Percentiles rank a stretch among this genome's conserved stretches.
These are phyloP conservation scores for Cudoniella acicularis DNA, from an alignment of 495 filamentous ascomycete species.

Conservation along the genomic window DNA sequence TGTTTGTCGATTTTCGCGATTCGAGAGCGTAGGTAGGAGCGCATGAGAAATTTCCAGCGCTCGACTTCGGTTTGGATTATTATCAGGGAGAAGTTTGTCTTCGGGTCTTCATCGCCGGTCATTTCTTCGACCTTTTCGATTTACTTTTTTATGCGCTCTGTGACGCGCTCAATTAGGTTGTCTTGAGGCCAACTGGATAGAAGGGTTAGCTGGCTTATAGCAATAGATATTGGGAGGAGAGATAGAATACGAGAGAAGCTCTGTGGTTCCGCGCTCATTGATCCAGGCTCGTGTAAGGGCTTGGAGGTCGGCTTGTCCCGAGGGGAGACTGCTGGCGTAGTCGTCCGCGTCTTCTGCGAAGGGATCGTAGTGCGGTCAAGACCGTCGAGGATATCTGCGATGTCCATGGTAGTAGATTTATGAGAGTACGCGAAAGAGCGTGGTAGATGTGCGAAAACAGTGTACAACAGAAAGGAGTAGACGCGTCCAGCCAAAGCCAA, in stretches of 20 bases:
- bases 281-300: conserved; percentile 89
- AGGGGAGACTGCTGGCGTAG: background rate
- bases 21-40: conserved; percentile 78
- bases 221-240: background rate
- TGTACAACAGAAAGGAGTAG: too few relatives aligned
- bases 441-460: too few relatives aligned
- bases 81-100: conserved; percentile 86
- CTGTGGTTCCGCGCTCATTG: conserved; percentile 82
- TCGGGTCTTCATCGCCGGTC: conserved; percentile 77
- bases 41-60: conserved; percentile 83
- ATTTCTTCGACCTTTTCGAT: conserved; percentile 72
- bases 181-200: conserved; percentile 44
- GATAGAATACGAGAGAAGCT: conserved; percentile 55
- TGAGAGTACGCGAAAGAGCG: too few relatives aligned
- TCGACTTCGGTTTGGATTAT: conserved; percentile 96
- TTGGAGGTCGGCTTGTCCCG: conserved; percentile 62
- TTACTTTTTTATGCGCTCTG: conserved; percentile 64
- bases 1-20: conserved; percentile 82
- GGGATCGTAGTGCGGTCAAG: conserved; percentile 9
- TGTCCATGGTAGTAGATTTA: too few relatives aligned
- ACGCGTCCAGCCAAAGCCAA: too few relatives aligned
- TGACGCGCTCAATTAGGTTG: conserved; percentile 64
- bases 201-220: background rate
- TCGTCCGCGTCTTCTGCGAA: conserved; percentile 1
- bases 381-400: conserved; percentile 78